Percentiles rank a stretch among this genome's conserved stretches.
Conservation (phyloP, 805 yeast genomes). For the Saturnispora quitensis region DNA sequence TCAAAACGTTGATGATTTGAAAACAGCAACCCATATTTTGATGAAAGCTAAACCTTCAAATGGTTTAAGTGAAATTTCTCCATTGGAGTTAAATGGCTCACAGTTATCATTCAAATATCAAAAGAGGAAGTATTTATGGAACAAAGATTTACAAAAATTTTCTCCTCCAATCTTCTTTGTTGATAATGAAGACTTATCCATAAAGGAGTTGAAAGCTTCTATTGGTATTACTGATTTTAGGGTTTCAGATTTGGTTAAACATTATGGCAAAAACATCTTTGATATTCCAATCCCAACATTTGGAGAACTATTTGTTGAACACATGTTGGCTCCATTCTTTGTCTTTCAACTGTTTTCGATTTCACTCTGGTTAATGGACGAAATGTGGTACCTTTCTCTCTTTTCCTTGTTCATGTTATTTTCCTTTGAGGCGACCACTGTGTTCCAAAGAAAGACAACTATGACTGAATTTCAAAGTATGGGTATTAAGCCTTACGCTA, state of each 20-base stretch:
- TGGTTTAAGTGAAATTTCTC: conserved; percentile 76
- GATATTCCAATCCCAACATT: conserved; percentile 96
- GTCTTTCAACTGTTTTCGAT: conserved; percentile 95
- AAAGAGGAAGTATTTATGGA: conserved; percentile 79
- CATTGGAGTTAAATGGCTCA: conserved; percentile 45
- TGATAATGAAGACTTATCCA: conserved; percentile 52
- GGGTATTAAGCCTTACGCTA: conserved; percentile 88
- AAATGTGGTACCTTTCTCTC: conserved; percentile 90
- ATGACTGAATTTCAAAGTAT: conserved; percentile 92
- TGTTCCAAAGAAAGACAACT: conserved; percentile 90
- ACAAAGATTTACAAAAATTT: conserved; percentile 44
- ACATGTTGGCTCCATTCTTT: conserved; percentile 96
- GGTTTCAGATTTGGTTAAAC: conserved; percentile 36
- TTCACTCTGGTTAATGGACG: conserved; percentile 93
- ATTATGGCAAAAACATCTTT: conserved; percentile 78
- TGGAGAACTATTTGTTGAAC: conserved; percentile 85
- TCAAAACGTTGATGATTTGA: conserved; percentile 37
- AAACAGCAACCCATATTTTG: conserved; percentile 62
- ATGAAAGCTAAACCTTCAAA: conserved; percentile 76
- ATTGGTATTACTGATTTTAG: conserved; percentile 27
- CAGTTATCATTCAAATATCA: conserved; percentile 73
- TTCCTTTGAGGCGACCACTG: conserved; percentile 88
- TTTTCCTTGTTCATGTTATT: conserved; percentile 89
- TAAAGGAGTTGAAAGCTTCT: conserved; percentile 44
- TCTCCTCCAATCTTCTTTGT: conserved; percentile 76